Conservation (phyloP, 371 early-diverging fungal genomes). For the Blakeslea trispora region DNA sequence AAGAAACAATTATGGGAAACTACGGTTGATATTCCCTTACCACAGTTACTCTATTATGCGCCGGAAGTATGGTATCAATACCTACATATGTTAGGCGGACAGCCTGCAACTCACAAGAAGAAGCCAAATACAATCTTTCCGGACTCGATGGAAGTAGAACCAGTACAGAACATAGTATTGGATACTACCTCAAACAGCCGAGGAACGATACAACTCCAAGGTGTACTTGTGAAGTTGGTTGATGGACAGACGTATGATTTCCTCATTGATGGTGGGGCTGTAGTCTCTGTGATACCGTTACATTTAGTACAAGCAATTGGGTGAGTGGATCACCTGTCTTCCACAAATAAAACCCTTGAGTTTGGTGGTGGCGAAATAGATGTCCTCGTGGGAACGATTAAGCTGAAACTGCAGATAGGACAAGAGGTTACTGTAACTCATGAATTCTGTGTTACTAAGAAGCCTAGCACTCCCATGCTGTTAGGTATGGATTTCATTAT, state of each 20-base stretch:
- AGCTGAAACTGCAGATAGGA: neutral
- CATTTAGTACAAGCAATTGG: neutral
- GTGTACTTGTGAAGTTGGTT: no score
- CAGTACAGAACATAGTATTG: no score
- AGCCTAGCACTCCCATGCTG: no score
- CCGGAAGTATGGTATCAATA: constrained; percentile 2
- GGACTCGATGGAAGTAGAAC: no score
- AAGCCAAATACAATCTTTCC: no score
- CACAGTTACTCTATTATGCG: neutral
- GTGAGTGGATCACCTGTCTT: neutral
- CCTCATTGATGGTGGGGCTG: neutral
- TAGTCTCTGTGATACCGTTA: neutral
- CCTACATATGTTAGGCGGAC: neutral
- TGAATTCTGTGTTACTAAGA: neutral
- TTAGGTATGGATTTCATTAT: no score
- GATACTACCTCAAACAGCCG: no score
- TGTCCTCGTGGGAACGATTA: neutral
- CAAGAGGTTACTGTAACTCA: neutral
- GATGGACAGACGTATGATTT: neutral
- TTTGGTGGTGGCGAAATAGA: constrained; percentile 1
- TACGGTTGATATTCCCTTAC: neutral
- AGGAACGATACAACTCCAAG: no score
- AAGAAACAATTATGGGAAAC: neutral
- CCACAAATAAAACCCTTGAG: neutral
- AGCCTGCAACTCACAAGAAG: neutral